Evolutionary conservation across 2,329 filamentous ascomycete genomes (phyloP).

Genomic region (Lomentospora prolificans): DNA sequence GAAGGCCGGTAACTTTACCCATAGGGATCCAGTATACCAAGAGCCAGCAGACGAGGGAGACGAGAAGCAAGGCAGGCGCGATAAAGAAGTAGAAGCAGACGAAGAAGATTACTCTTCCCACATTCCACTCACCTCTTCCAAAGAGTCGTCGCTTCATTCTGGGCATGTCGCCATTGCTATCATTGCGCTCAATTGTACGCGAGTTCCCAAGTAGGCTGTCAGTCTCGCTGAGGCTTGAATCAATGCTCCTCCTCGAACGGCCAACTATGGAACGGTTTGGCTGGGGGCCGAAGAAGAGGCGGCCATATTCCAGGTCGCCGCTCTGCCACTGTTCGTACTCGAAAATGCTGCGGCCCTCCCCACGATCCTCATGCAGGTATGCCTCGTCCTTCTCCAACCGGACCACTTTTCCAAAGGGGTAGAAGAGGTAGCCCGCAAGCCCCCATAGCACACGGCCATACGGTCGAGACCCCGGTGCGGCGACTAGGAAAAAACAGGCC

Average conservation of each 20-base stretch:
- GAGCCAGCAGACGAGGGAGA: constrained; percentile 88
- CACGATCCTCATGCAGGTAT: constrained; percentile 88
- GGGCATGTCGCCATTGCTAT: constrained; percentile 24
- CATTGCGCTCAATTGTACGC: constrained; percentile 22
- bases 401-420: constrained; percentile 95
- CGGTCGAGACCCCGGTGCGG: constrained; percentile 67
- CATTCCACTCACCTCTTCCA: constrained; percentile 89
- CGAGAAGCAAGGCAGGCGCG: constrained; percentile 73
- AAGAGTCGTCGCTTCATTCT: constrained; percentile 74
- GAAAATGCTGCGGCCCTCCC: constrained; percentile 91
- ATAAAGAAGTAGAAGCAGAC: constrained; percentile 90
- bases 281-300: constrained; percentile 88
- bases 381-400: constrained; percentile 87
- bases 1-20: constrained; percentile 84
- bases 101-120: constrained; percentile 93
- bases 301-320: constrained; percentile 89
- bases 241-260: constrained; percentile 76
- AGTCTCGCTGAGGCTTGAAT: constrained; percentile 74
- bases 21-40: constrained; percentile 97
- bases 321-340: constrained; percentile 99
- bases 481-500: constrained; percentile 70
- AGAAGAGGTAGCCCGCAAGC: constrained; percentile 77
- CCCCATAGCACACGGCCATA: constrained; percentile 83
- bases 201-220: constrained; percentile 72
- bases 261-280: constrained; percentile 64